Evolutionary conservation across 345 rosid genomes (phyloP), one percentile per base, ranked within the genome.

Genomic region (Brassica nigra): DNA sequence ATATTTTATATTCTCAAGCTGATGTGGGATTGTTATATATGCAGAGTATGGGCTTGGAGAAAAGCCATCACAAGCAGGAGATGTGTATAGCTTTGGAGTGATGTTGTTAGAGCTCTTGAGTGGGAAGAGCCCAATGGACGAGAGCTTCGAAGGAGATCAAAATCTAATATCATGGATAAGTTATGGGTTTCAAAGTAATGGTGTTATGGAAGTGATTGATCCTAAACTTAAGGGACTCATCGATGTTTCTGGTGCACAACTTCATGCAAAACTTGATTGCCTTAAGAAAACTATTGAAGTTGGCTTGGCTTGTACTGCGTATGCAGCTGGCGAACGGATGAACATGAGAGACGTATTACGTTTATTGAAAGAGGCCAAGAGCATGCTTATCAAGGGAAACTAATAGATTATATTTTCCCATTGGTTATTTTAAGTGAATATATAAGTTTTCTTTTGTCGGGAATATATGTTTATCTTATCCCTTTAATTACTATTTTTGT

Each of bases 21-120:
- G 1, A 29, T 27, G 16, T 18, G 49, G 23, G 8, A 10, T 62
- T 39, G 5, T 70, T 62, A 16, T 9, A 36, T 30, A 37, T 68
- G 83, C 84, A 88, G 92, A 88, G 65, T 88, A 85, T 71, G 89
- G 92, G 2, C 20, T 82, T 11, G 89, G 90, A 29, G 55, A 65
- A 68, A 79, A 80, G 49, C 85, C 89, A n/a, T 80, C 90, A 57
- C 80, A 75, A 31, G 82, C 81, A 44, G 89, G 90, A 69, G 92
- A 89, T 70, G 86, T 80, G 15, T 87, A 84, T 34, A 70, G 80
- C 75, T 70, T 77, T 77, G 80, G 80, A 62, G 80, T 77, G 28
- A 33, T 70, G 80, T 77, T 88, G 68, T 80, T 88, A 0, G 88
- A 85, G 79, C 57, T 87, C 4, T 76, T 83, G 27, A 87, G 86